Conservation (phyloP, 371 early-diverging fungal genomes). For the Mucor indicus region DNA sequence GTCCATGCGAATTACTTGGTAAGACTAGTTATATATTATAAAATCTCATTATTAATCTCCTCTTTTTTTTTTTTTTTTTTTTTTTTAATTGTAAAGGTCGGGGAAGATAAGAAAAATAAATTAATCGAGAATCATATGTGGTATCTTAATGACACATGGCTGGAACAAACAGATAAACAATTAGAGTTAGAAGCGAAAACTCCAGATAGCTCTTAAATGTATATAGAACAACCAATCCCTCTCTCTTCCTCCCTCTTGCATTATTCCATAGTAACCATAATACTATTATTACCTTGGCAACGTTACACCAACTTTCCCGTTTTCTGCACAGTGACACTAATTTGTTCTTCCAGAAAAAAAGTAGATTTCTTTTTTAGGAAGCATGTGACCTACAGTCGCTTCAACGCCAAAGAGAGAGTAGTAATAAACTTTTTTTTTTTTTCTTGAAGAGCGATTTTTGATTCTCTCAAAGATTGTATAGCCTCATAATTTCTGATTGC, state of each 20-base stretch:
- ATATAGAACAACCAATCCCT: background rate
- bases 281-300: too few relatives aligned
- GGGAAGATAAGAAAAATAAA: constrained; percentile 49
- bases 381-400: too few relatives aligned
- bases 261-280: too few relatives aligned
- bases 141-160: constrained; percentile 42
- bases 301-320: too few relatives aligned
- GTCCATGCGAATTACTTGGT: constrained; percentile 42
- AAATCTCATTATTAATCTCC: background rate
- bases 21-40: background rate
- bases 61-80: background rate
- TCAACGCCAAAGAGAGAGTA: too few relatives aligned
- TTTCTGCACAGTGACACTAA: too few relatives aligned
- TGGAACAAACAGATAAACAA: constrained; percentile 22
- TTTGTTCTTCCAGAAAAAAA: too few relatives aligned
- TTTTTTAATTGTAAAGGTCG: constrained; percentile 28
- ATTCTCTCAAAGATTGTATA: background rate
- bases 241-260: too few relatives aligned
- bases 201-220: background rate
- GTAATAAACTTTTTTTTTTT: too few relatives aligned
- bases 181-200: constrained; percentile 2
- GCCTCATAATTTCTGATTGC: too few relatives aligned
- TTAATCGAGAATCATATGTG: constrained; percentile 24
- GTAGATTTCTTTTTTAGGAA: too few relatives aligned
- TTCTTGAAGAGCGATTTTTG: too few relatives aligned